phyloP scores from a whole-genome alignment of 192 early-diverging fungal species.

The Pilaira anomala region DNA sequence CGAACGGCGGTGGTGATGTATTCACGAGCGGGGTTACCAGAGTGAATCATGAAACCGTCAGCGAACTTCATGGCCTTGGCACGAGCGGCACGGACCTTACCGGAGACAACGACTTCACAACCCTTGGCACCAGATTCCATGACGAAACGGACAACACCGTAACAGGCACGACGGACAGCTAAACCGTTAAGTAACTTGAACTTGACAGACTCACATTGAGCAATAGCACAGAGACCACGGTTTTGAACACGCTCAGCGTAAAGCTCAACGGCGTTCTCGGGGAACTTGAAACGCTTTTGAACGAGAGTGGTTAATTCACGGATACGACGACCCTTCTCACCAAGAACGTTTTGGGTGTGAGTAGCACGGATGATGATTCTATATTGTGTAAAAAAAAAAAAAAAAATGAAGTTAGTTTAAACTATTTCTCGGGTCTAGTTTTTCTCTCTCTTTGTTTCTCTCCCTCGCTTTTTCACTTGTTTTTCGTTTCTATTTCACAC shows the following conservation, averaged over 20 bases:
- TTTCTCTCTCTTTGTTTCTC: not conserved
- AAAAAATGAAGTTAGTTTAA: not conserved
- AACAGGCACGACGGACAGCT: constrained; percentile 94
- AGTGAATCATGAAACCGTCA: constrained; percentile 99
- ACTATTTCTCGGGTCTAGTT: not conserved
- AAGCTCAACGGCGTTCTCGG: constrained; percentile 96
- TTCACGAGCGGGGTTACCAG: constrained; percentile 95
- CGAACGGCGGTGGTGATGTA: constrained; percentile 95
- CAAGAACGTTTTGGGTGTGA: constrained; percentile 96
- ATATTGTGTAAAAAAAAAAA: not conserved
- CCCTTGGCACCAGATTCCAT: constrained; percentile 99
- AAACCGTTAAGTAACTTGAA: constrained; percentile 97
- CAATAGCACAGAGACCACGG: constrained; percentile 97
- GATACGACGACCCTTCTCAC: constrained; percentile 98
- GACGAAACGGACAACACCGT: constrained; percentile 97
- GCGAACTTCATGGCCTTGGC: constrained; percentile 99
- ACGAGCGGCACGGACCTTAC: constrained; percentile 99
- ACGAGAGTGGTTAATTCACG: constrained; percentile 96
- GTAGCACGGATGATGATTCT: constrained; percentile 98
- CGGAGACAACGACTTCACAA: constrained; percentile 97
- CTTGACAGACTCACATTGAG: constrained; percentile 97
- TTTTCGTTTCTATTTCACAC: too few species aligned
- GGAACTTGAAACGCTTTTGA: constrained; percentile 99
- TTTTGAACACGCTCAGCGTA: constrained; percentile 97
- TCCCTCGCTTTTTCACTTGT: not conserved